Percentiles rank a stretch among this genome's conserved stretches.
phyloP scores from a whole-genome alignment of 257 asterid species.

The Jacaranda copaia region DNA sequence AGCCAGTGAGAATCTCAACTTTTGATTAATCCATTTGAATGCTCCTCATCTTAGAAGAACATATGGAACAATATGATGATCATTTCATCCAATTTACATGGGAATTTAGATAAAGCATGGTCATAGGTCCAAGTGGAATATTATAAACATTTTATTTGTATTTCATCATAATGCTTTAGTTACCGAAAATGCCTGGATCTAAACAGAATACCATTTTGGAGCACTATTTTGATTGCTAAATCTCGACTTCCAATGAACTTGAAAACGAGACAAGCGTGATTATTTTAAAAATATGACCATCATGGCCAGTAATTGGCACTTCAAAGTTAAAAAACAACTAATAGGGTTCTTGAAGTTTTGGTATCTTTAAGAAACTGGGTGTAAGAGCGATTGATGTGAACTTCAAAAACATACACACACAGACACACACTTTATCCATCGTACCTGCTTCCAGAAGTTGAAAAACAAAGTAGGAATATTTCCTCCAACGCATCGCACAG shows the following conservation, averaged over 20 bases:
- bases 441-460: slow-evolving; percentile 86
- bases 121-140: not conserved
- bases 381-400: not conserved
- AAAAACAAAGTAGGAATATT: slow-evolving; percentile 79
- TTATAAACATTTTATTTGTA: not conserved
- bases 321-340: not conserved
- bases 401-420: not conserved
- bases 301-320: not conserved
- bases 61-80: not conserved
- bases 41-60: not conserved
- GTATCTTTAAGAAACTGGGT: not conserved
- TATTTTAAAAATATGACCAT: not conserved
- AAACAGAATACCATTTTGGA: not conserved
- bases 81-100: slow-evolving; percentile 2
- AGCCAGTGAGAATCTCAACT: not conserved
- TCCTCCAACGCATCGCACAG: slow-evolving; percentile 91
- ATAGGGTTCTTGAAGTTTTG: not conserved
- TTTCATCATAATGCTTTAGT: not conserved
- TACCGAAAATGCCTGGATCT: too few species aligned
- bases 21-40: not conserved
- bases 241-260: not conserved
- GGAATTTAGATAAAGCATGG: slow-evolving; percentile 6
- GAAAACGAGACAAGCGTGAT: not conserved
- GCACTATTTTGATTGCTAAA: not conserved
- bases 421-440: not conserved